Evolutionary conservation across 2,329 filamentous ascomycete species (phyloP).

Genomic region (Aspergillus pseudoterreus): DNA sequence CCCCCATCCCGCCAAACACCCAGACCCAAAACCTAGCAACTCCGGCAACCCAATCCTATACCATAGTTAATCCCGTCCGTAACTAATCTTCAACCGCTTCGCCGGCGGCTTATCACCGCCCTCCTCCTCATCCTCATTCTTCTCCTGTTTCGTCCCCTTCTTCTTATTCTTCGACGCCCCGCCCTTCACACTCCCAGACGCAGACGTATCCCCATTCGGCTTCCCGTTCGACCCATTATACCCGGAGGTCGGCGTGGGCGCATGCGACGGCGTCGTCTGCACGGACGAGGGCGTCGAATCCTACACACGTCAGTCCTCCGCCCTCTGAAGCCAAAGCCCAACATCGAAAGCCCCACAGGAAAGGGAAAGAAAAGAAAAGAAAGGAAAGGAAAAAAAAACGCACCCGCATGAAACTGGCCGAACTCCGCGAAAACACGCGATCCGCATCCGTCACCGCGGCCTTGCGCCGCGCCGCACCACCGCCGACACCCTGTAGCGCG

Average conservation of each 20-base stretch:
- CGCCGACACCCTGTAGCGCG: conserved; percentile 24
- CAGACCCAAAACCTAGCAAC: neutral
- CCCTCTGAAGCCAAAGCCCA: no score
- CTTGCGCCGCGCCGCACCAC: conserved; percentile 37
- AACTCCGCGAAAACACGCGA: conserved; percentile 47
- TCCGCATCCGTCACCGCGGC: conserved; percentile 44
- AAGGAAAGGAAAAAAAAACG: conserved; percentile 6
- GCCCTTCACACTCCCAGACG: conserved; percentile 30
- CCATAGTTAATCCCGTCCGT: conserved; percentile 36
- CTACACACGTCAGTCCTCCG: conserved; percentile 16
- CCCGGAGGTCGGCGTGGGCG: conserved; percentile 42
- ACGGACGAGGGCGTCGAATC: conserved; percentile 43
- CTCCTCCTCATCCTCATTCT: conserved; percentile 31
- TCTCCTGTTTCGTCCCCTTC: conserved; percentile 29
- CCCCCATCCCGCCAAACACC: neutral
- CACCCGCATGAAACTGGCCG: conserved; percentile 46
- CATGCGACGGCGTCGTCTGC: conserved; percentile 46
- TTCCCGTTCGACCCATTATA: conserved; percentile 27
- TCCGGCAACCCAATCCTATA: neutral
- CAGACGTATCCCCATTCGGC: conserved; percentile 21
- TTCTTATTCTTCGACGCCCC: conserved; percentile 41
- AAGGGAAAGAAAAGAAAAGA: neutral
- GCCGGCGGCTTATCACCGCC: conserved; percentile 34
- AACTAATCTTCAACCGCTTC: conserved; percentile 46
- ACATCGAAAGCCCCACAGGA: no score